Percentiles rank a stretch among this genome's conserved stretches.
These are phyloP conservation scores for Pichia manshurica DNA, from an alignment of 805 yeast genomes.

Conservation along the genomic window DNA sequence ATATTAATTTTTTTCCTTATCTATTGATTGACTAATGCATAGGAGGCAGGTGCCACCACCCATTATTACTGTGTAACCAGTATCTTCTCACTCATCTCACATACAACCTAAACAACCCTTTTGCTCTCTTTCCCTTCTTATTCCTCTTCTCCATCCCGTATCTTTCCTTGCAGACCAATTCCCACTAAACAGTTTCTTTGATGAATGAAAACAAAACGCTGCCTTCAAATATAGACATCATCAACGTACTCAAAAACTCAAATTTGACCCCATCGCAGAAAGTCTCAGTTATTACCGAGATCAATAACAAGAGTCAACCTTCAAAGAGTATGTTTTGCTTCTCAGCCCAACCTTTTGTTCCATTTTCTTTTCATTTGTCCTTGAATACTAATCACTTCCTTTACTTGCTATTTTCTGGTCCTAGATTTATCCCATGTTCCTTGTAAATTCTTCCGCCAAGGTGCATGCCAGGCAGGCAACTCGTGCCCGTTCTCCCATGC, in stretches of 20 bases:
- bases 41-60: too few relatives aligned
- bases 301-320: constrained; percentile 22
- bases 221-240: constrained; percentile 14
- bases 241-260: constrained; percentile 19
- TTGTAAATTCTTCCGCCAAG: constrained; percentile 88
- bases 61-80: too few relatives aligned
- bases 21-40: too few relatives aligned
- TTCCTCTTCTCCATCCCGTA: neutral
- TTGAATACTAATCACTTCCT: neutral
- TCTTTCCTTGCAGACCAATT: neutral
- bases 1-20: too few relatives aligned
- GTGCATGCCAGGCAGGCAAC: constrained; percentile 90
- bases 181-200: constrained; percentile 25
- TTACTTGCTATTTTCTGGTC: neutral
- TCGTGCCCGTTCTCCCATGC: constrained; percentile 90
- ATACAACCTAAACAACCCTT: too few relatives aligned
- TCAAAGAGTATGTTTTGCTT: constrained; percentile 20
- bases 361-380: neutral
- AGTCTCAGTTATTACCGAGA: constrained; percentile 19
- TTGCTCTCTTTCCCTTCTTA: too few relatives aligned
- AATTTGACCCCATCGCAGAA: constrained; percentile 20
- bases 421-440: constrained; percentile 87
- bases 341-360: neutral
- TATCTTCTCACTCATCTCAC: too few relatives aligned
- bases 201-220: constrained; percentile 44